Evolutionary conservation across 2,329 filamentous ascomycete species (phyloP), one percentile per base, ranked within the genome.

Genomic region (Paramyrothecium sp.): DNA sequence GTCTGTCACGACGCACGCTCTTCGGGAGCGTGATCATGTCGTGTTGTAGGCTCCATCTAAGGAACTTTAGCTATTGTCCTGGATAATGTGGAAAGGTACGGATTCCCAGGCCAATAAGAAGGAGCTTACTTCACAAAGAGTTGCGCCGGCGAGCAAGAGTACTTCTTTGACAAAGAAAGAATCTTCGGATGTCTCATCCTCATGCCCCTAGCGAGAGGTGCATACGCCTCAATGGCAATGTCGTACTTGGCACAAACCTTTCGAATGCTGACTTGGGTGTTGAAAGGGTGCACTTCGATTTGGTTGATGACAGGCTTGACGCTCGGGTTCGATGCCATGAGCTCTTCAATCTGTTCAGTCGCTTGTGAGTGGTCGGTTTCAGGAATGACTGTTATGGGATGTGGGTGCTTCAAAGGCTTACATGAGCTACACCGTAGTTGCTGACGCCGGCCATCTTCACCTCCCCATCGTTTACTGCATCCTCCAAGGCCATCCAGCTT

Each of bases 231-330:
- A 2, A 95, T 81, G 0, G 88, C 75, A 57, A 95, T 92, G 41
- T 78, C 75, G 61, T 93, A 77, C 59, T 83, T 75, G 56, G 84
- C 79, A 67, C 91, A 91, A 63, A 85, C 87, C 13, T 81, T 78
- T 1, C 85, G 82, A 60, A 95, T 92, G 41, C 81, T 79, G 0
- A 78, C 79, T 54, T 88, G 84, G 2, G 89, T 92, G 70, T 93
- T 91, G 81, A 94, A 95, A 0, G 90, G 90, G 60, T 94, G 90
- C 2, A 93, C 82, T 70, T 94, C 89, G 65, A 93, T 88, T 74
- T 95, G 91, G 66, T 94, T 94, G 53, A 94, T 84, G 2, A 86
- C 83, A 0, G 91, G 90, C 11, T 77, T 71, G 50, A 90, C 81
- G 1, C 80, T 78, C 0, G 89, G 87, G 12, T 83, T 83, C 0